Base-by-base conservation (phyloP, 1,139 yeast genomes). In the Debaryomycetaceae sp. region DNA sequence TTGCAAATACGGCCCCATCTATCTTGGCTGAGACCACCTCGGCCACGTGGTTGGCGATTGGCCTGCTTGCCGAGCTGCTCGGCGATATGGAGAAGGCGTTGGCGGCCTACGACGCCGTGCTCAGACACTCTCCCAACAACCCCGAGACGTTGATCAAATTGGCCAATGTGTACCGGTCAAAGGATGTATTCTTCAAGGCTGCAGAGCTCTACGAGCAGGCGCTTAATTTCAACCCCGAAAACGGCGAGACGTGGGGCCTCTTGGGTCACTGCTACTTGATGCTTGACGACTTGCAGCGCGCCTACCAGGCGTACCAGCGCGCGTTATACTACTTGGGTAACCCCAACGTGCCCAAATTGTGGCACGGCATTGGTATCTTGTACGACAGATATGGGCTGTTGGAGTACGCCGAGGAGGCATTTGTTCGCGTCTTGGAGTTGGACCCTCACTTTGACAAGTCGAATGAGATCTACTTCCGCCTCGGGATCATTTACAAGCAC, bases 301-400 rank as follows among this genome's bases (percentile, higher is more conserved):
- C 97, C 2, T 91, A 91, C 56, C 83, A 91, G 29, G 96, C 97
- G 8, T 91, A 91, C 59, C 98, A 91, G 61, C 86, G 94, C 52
- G 97, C 98, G 1, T 67, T 91, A 36, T 83, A 85, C 55, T 91
- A 88, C 52, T 63, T 89, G 53, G 88, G 85, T 42, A 89, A 91
- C 51, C 95, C 96, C 30, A 86, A 88, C 46, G 96, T 89, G 30
- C 97, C 98, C 33, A 88, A 88, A 55, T 73, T 89, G 45, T 91
- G 98, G 97, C 96, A 91, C 56, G 98, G 98, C 0, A 91, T 91
- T 45, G 98, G 98, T 24, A 91, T 91, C 39, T 67, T 91, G 39
- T 91, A 91, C 56, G 98, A 91, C 56, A 71, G 98, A 32, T 91
- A 91, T 55, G 98, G 97, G 11, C 84, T 95, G 6, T 65, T 89